A percentile compares a stretch with the other conserved stretches of the same genome.
These are phyloP conservation scores for Clarireedia hainanense DNA, from an alignment of 2,329 filamentous ascomycete species.

Conservation along the genomic window DNA sequence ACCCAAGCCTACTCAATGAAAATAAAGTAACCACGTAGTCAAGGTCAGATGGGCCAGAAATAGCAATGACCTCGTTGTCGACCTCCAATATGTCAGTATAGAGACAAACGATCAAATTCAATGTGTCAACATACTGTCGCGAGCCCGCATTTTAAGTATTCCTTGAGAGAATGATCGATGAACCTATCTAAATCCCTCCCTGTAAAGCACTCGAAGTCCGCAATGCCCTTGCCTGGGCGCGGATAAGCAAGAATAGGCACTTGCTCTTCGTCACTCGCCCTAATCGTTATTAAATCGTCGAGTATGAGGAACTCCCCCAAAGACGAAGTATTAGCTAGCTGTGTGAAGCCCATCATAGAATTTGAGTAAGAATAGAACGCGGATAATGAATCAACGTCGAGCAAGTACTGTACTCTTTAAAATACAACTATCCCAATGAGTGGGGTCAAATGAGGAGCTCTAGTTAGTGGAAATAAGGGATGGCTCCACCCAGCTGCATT, in stretches of 20 bases:
- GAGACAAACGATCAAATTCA: not conserved
- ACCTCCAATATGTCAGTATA: not conserved
- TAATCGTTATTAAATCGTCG: slow-evolving; percentile 11
- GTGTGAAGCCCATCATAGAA: not conserved
- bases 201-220: slow-evolving; percentile 16
- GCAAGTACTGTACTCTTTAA: no score
- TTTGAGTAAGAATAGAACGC: no score
- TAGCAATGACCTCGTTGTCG: slow-evolving; percentile 15
- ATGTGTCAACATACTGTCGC: not conserved
- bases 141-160: not conserved
- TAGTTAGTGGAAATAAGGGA: no score
- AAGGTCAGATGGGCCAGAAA: slow-evolving; percentile 28
- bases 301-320: slow-evolving; percentile 4
- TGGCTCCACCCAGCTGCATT: no score
- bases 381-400: no score
- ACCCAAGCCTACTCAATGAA: slow-evolving; percentile 44
- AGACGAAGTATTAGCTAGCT: not conserved
- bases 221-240: slow-evolving; percentile 7
- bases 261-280: slow-evolving; percentile 12
- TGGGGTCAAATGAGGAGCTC: no score
- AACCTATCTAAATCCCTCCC: slow-evolving; percentile 13
- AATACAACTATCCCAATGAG: no score
- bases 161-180: slow-evolving; percentile 14
- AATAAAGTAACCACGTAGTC: slow-evolving; percentile 44
- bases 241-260: slow-evolving; percentile 14